phyloP scores from a whole-genome alignment of 2,329 filamentous ascomycete species.

The Trichoderma breve region DNA sequence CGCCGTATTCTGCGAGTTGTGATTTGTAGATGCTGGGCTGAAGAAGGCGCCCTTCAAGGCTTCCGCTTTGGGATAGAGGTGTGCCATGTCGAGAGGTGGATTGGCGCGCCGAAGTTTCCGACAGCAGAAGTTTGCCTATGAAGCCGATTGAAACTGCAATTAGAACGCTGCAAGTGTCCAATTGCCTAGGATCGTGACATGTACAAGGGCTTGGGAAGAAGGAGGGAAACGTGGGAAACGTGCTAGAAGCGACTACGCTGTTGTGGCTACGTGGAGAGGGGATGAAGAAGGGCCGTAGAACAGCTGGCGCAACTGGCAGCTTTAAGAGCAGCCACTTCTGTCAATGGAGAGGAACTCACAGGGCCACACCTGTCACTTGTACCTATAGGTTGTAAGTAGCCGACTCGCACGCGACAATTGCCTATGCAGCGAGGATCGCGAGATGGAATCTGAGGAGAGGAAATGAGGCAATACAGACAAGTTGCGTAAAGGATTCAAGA shows the following conservation, averaged over 20 bases:
- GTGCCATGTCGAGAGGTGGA: constrained; percentile 43
- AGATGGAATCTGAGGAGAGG: not conserved
- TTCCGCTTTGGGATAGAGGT: constrained; percentile 53
- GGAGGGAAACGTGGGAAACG: too few relatives aligned
- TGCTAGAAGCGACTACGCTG: not conserved
- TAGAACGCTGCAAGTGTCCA: not conserved
- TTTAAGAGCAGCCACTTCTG: not conserved
- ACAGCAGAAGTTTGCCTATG: not conserved
- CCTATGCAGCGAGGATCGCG: not conserved
- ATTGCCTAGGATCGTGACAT: not conserved
- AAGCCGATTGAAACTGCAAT: not conserved
- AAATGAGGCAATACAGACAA: not conserved
- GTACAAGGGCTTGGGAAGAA: not conserved
- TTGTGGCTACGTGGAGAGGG: not conserved
- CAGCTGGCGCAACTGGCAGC: not conserved
- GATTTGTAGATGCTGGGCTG: constrained; percentile 29
- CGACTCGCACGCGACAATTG: constrained; percentile 3
- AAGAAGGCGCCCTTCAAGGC: constrained; percentile 56
- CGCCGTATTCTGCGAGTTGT: constrained; percentile 28
- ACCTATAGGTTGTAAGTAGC: not conserved
- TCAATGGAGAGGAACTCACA: not conserved
- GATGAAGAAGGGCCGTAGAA: not conserved
- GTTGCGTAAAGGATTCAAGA: not conserved
- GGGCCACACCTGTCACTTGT: not conserved
- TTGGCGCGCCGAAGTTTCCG: constrained; percentile 13